A percentile compares a stretch with the other conserved stretches of the same genome.
phyloP scores from a whole-genome alignment of 495 filamentous ascomycete genomes.

The Neurospora sp. region DNA sequence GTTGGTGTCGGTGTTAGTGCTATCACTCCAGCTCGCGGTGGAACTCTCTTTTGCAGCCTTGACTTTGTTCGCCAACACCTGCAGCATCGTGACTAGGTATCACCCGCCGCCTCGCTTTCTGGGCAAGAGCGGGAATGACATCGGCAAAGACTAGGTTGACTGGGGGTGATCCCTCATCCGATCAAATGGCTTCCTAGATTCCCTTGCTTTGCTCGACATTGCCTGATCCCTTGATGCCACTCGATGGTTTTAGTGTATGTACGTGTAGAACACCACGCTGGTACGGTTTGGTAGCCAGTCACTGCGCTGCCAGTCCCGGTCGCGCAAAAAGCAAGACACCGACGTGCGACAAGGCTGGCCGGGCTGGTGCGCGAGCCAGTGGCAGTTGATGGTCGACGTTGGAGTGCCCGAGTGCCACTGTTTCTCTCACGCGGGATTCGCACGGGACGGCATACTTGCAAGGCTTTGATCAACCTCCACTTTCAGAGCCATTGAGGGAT shows the following conservation, averaged over 20 bases:
- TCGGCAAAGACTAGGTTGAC: too few relatives aligned
- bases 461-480: background rate
- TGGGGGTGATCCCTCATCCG: too few relatives aligned
- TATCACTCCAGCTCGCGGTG: background rate
- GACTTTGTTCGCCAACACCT: conserved; percentile 1
- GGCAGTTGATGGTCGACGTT: background rate
- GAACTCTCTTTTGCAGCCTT: conserved; percentile 1
- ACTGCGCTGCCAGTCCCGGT: background rate
- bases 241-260: too few relatives aligned
- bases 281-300: background rate
- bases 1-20: background rate
- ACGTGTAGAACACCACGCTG: too few relatives aligned
- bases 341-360: too few relatives aligned
- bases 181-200: too few relatives aligned
- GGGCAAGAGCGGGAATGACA: too few relatives aligned
- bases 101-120: background rate
- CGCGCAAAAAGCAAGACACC: background rate
- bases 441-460: background rate
- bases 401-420: too few relatives aligned
- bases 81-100: background rate
- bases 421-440: background rate
- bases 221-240: too few relatives aligned
- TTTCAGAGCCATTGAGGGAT: background rate
- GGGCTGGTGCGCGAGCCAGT: background rate
- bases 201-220: too few relatives aligned